Conservation (phyloP, 495 filamentous ascomycete species). For the Trypethelium eluteriae region DNA sequence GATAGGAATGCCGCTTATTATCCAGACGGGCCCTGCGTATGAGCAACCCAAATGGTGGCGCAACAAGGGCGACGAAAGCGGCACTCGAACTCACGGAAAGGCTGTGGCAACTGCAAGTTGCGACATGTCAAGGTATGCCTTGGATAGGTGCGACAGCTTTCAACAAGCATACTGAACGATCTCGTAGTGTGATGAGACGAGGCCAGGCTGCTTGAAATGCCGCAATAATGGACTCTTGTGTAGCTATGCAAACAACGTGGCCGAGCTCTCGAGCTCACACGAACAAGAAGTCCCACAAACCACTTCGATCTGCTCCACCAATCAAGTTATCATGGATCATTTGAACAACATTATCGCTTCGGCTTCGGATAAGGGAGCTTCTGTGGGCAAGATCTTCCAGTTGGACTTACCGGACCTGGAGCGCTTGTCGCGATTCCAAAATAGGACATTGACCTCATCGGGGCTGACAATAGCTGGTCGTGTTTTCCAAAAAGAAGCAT, state of each 20-base stretch:
- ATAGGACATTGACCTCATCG: not conserved
- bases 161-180: not conserved
- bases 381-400: not conserved
- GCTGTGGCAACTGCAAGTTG: conserved; percentile 6
- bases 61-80: not conserved
- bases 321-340: not conserved
- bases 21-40: not conserved
- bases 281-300: not conserved
- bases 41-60: not conserved
- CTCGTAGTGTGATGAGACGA: not conserved
- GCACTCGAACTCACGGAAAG: not conserved
- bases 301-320: not conserved
- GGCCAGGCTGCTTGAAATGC: not conserved
- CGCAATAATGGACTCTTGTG: not conserved
- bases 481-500: not conserved
- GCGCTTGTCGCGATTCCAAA: conserved; percentile 7
- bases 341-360: not conserved
- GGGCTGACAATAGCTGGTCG: not conserved
- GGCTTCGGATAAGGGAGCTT: not conserved
- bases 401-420: not conserved
- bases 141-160: not conserved
- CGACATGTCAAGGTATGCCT: conserved; percentile 4
- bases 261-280: not conserved
- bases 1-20: too few species aligned
- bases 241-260: not conserved